Evolutionary conservation across 164 flowering plant genomes (phyloP).

Genomic region (Kalanchoe fedtschenkoi): DNA sequence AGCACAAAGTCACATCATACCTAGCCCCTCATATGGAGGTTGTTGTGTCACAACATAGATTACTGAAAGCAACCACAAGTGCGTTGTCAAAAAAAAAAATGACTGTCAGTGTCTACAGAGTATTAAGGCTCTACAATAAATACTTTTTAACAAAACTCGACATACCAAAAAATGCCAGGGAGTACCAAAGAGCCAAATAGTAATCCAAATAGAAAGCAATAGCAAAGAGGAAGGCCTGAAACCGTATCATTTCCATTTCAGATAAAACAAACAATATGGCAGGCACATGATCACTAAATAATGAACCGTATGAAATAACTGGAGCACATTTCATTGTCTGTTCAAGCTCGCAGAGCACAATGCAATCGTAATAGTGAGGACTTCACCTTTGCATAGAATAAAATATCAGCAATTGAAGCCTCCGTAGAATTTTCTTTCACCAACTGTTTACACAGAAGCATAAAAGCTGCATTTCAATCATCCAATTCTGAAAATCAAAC

Average conservation of each 20-base stretch:
- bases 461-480: neutral
- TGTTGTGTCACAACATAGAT: conserved; percentile 53
- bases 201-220: conserved; percentile 57
- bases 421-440: conserved; percentile 85
- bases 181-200: conserved; percentile 68
- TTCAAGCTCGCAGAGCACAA: neutral
- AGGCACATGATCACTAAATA: neutral
- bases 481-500: neutral
- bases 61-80: conserved; percentile 32
- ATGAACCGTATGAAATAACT: neutral
- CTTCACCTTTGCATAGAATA: conserved; percentile 67
- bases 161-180: conserved; percentile 56
- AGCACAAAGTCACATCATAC: conserved; percentile 27
- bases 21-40: conserved; percentile 56
- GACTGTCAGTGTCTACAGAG: neutral
- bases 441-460: conserved; percentile 25
- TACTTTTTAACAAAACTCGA: neutral
- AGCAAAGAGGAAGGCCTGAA: conserved; percentile 56
- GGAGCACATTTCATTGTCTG: neutral
- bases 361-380: neutral
- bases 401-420: conserved; percentile 50
- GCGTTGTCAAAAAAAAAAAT: neutral
- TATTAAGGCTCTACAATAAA: neutral
- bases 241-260: neutral
- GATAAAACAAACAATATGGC: neutral